A percentile compares a stretch with the other conserved stretches of the same genome.
phyloP scores from a whole-genome alignment of 2,329 filamentous ascomycete species.

The Domatiomyces globalis region DNA sequence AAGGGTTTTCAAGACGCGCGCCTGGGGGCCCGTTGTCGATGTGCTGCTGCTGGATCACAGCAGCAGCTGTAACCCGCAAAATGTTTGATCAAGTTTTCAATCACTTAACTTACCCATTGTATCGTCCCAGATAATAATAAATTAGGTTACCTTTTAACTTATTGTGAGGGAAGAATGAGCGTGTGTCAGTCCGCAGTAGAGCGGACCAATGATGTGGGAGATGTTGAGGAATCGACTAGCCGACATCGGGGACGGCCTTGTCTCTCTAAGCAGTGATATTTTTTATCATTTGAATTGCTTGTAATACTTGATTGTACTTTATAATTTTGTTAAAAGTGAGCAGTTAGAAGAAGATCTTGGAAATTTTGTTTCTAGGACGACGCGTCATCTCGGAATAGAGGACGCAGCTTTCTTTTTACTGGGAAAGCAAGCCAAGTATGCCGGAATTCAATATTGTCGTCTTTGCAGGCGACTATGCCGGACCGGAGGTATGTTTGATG shows the following conservation, averaged over 20 bases:
- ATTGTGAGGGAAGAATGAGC: background rate
- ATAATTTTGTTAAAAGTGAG: no score
- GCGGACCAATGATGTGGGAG: background rate
- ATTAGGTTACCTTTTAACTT: background rate
- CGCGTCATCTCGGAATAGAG: background rate
- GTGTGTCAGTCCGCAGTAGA: background rate
- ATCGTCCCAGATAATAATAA: no score
- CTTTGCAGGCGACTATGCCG: slow-evolving; percentile 70
- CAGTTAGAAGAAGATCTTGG: no score
- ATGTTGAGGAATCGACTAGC: background rate
- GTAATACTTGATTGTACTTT: background rate
- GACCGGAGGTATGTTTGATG: slow-evolving; percentile 56
- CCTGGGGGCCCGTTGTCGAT: no score
- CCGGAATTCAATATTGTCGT: slow-evolving; percentile 63
- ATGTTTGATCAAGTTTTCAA: no score
- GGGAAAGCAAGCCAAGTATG: slow-evolving; percentile 33
- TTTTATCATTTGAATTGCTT: background rate
- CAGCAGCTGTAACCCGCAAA: no score
- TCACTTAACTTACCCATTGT: no score
- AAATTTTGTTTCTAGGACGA: no score
- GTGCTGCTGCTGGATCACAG: no score
- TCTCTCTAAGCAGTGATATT: background rate
- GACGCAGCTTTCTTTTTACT: background rate
- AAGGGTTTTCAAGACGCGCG: no score
- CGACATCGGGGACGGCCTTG: background rate